These are phyloP conservation scores for Auriscalpium vulgare DNA, from an alignment of 768 basidiomycete genomes.

Conservation along the genomic window DNA sequence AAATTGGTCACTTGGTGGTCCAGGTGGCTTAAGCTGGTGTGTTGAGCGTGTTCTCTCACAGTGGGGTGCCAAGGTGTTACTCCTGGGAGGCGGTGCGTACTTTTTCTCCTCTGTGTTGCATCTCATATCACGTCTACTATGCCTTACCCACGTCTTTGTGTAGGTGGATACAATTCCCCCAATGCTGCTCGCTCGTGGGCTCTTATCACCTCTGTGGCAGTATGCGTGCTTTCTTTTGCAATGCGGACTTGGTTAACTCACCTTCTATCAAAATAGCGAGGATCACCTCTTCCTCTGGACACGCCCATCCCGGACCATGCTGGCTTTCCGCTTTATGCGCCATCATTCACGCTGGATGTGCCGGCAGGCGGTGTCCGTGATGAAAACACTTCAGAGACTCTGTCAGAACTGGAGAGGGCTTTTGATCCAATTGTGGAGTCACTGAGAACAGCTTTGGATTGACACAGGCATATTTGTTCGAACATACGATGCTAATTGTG, in stretches of 20 bases:
- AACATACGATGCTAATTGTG: too few species aligned
- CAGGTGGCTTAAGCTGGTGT: conserved; percentile 63
- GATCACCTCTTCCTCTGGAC: conserved; percentile 46
- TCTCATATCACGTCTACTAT: too few species aligned
- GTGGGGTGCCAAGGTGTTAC: conserved; percentile 55
- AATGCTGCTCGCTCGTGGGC: conserved; percentile 88
- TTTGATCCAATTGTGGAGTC: conserved; percentile 15
- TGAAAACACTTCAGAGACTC: conserved; percentile 55
- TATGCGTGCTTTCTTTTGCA: conserved; percentile 29
- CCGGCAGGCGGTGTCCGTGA: conserved; percentile 67
- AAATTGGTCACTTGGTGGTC: conserved; percentile 57
- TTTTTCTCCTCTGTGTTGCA: neutral
- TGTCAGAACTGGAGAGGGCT: conserved; percentile 33
- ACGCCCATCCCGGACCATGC: conserved; percentile 69
- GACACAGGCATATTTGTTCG: too few species aligned
- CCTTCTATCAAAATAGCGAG: conserved; percentile 33
- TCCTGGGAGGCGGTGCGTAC: conserved; percentile 68
- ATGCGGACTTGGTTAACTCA: neutral
- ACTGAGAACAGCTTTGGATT: conserved; percentile 1
- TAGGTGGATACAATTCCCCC: conserved; percentile 76
- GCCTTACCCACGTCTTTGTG: neutral
- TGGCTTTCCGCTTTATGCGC: conserved; percentile 65
- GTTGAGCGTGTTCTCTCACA: conserved; percentile 39
- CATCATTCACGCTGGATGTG: conserved; percentile 77
- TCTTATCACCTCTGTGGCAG: conserved; percentile 68